A percentile compares a stretch with the other conserved stretches of the same genome.
phyloP scores from a whole-genome alignment of 495 filamentous ascomycete genomes.

The Apiosordaria backusii region DNA sequence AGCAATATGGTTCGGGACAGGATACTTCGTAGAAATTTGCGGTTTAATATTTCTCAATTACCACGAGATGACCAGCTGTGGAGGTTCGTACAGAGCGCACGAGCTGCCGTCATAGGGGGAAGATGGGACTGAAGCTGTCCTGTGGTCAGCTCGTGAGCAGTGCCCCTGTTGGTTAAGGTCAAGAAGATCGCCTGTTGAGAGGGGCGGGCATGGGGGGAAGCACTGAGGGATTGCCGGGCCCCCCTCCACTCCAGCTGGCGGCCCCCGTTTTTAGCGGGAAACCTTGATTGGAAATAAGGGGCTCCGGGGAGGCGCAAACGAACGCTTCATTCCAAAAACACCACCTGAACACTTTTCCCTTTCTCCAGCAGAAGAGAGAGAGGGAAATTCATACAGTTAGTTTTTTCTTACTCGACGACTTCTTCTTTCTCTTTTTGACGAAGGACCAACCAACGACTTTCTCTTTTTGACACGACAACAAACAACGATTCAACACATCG shows the following conservation, averaged over 20 bases:
- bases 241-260: not conserved
- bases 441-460: not conserved
- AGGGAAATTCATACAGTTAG: not conserved
- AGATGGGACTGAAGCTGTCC: not conserved
- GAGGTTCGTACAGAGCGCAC: no score
- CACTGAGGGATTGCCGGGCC: not conserved
- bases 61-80: not conserved
- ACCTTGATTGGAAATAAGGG: not conserved
- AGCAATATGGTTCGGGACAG: no score
- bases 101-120: no score
- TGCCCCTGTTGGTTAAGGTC: not conserved
- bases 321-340: not conserved
- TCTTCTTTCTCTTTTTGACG: not conserved
- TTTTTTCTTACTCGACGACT: not conserved
- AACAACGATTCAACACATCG: not conserved
- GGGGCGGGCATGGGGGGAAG: not conserved
- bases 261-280: not conserved
- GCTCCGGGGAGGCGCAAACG: not conserved
- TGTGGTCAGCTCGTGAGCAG: not conserved
- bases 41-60: not conserved
- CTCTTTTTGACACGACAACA: not conserved
- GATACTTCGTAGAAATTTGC: no score
- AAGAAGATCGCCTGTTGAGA: not conserved
- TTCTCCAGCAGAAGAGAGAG: not conserved
- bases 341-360: not conserved